Percentiles rank a stretch among this genome's conserved stretches.
Conservation (phyloP, 345 rosid species). For the Psidium friedrichsthalianum region DNA sequence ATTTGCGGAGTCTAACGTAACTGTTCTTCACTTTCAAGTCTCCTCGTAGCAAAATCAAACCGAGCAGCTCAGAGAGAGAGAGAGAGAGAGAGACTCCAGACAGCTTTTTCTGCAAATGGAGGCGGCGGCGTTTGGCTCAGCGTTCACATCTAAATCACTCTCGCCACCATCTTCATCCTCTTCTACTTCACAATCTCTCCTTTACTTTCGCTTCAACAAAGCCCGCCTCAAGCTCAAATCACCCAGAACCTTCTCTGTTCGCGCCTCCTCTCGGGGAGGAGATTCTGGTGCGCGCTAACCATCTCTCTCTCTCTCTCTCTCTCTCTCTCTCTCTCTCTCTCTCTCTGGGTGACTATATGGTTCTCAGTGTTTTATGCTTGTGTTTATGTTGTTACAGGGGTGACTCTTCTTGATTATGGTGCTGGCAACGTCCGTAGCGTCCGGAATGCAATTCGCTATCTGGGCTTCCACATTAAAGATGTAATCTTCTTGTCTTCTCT, state of each 20-base stretch:
- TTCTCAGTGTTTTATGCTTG: neutral
- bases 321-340: neutral
- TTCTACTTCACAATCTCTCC: conserved; percentile 15
- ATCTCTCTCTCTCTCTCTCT: neutral
- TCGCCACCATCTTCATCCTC: neutral
- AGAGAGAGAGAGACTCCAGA: neutral
- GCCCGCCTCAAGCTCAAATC: conserved; percentile 28
- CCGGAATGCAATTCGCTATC: conserved; percentile 68
- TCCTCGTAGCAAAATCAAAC: neutral
- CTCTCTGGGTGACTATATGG: neutral
- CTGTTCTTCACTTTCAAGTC: neutral
- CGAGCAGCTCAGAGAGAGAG: neutral
- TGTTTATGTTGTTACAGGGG: conserved; percentile 22
- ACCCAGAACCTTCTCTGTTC: conserved; percentile 27
- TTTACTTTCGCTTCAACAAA: conserved; percentile 6
- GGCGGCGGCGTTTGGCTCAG: conserved; percentile 12
- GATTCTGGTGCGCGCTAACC: conserved; percentile 41
- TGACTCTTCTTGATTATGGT: conserved; percentile 92
- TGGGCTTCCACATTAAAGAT: conserved; percentile 74
- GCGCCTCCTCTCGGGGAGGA: conserved; percentile 36
- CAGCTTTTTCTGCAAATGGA: conserved; percentile 8
- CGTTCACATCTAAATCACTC: neutral
- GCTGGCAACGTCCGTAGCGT: conserved; percentile 92
- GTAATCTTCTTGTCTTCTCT: neutral
- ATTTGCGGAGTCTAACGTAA: neutral